Evolutionary conservation across 371 early-diverging fungal species (phyloP), one percentile per base, ranked within the genome.

Genomic region (Funneliformis caledonium): DNA sequence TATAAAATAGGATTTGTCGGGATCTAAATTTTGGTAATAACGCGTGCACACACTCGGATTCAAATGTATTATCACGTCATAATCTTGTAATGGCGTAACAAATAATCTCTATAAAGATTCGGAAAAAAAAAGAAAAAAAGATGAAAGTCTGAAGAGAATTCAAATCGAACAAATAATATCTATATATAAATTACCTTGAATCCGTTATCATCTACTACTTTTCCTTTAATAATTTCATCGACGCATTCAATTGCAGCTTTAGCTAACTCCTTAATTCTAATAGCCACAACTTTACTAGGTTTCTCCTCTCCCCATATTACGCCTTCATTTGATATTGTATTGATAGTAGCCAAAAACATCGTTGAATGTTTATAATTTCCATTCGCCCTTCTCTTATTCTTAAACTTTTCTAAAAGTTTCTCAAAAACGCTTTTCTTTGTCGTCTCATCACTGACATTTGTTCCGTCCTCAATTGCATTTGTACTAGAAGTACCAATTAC

Each of bases 41-140:
- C 93, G 87, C 3, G 93, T 89, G 80, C 92, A 91, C 50, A 83
- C 67, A 8, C 81, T 75, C 48, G 89, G 84, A 65, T 90, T 86
- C 52, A 96, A 81, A 52, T 91, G 87, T 72, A 96, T 85, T 9
- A 96, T 82, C 0, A 87, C 85, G 80, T 91, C 90, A 82, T 92
- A 96, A 65, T 92, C 93, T 59, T 87, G 81, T 73, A 92, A 88
- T 5, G 94, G 91, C 0, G 94, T 91, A 14, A 90, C 85, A 86
- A 94, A 95, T 19, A 94, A 81, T 77, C 88, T 87, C 83, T 87
- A 86, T 48, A 86, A 60, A 0, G 82, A 83, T 52, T 52, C 52
- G 50, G 19, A 14, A 70, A 47, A 33, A 10, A 33, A 59, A 16
- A 12, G 5, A 50, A 26, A 56, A 50, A 60, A 26, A 37, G 11